Evolutionary conservation across 129 eudicot genomes (phyloP).

Genomic region (Tagetes patula): DNA sequence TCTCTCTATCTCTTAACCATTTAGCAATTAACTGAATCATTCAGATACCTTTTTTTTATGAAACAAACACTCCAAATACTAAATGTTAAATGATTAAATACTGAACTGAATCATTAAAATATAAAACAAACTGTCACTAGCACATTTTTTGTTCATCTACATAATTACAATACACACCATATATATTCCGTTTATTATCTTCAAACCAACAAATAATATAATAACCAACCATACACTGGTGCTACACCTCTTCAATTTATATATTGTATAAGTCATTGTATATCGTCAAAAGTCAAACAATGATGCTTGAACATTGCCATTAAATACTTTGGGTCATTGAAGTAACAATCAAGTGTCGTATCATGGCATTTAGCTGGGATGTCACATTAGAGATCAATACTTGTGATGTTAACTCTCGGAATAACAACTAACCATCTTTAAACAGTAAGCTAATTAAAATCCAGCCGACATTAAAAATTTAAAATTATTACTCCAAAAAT

Average conservation of each 20-base stretch:
- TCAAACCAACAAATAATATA: not conserved
- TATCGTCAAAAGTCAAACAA: not conserved
- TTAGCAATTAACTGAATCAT: too few relatives aligned
- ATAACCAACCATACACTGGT: not conserved
- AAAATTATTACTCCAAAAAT: too few relatives aligned
- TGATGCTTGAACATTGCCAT: conserved; percentile 9
- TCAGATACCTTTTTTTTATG: too few relatives aligned
- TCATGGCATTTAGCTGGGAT: not conserved
- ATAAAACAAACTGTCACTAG: too few relatives aligned
- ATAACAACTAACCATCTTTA: not conserved
- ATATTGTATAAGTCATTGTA: not conserved
- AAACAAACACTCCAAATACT: too few relatives aligned
- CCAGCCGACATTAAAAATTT: not conserved
- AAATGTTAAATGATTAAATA: too few relatives aligned
- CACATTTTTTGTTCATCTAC: not conserved
- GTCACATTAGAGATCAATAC: not conserved
- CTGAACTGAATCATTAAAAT: too few relatives aligned
- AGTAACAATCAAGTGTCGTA: not conserved
- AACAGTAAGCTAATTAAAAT: not conserved
- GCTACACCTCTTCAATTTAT: not conserved
- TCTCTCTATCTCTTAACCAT: too few relatives aligned
- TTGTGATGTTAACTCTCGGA: not conserved
- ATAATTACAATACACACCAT: not conserved
- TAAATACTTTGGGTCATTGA: not conserved
- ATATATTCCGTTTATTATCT: not conserved